Percentiles rank a stretch among this genome's conserved stretches.
Conservation (phyloP, 768 basidiomycete species). For the Peribolospora baueri region DNA sequence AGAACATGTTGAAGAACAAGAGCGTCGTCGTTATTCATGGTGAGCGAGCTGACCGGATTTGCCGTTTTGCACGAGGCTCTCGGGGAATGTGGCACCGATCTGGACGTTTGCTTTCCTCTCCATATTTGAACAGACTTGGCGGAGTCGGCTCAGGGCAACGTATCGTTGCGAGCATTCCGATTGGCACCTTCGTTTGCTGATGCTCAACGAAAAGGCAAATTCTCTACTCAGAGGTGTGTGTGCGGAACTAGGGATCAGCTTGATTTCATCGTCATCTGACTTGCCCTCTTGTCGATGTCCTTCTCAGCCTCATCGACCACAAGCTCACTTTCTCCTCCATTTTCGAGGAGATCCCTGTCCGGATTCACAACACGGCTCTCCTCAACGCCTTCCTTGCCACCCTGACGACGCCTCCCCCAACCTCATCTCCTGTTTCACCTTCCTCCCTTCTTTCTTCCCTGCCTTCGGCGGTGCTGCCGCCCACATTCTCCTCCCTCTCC, state of each 20-base stretch:
- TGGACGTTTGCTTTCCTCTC: no score
- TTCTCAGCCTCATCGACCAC: slow-evolving; percentile 44
- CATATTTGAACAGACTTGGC: no score
- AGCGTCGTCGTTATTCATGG: slow-evolving; percentile 69
- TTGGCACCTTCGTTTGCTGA: no score
- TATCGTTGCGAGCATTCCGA: no score
- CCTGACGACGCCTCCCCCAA: slow-evolving; percentile 25
- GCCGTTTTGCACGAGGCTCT: no score
- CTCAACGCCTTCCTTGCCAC: slow-evolving; percentile 52
- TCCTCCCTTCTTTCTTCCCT: slow-evolving; percentile 17
- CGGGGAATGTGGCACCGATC: no score
- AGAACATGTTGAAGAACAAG: slow-evolving; percentile 61
- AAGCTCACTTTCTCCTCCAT: slow-evolving; percentile 64
- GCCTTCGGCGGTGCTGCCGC: slow-evolving; percentile 10
- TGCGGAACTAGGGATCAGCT: background rate
- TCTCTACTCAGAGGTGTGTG: no score
- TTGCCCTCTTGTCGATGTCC: slow-evolving; percentile 30
- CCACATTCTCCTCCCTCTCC: no score
- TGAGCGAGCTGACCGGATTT: slow-evolving; percentile 16
- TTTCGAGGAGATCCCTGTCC: slow-evolving; percentile 62
- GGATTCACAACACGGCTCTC: slow-evolving; percentile 57
- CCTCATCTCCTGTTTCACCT: slow-evolving; percentile 12
- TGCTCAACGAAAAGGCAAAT: no score
- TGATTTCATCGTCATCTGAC: slow-evolving; percentile 3
- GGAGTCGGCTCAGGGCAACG: no score